Evolutionary conservation across 768 basidiomycete genomes (phyloP).

Genomic region (Rhodotorula paludigena): DNA sequence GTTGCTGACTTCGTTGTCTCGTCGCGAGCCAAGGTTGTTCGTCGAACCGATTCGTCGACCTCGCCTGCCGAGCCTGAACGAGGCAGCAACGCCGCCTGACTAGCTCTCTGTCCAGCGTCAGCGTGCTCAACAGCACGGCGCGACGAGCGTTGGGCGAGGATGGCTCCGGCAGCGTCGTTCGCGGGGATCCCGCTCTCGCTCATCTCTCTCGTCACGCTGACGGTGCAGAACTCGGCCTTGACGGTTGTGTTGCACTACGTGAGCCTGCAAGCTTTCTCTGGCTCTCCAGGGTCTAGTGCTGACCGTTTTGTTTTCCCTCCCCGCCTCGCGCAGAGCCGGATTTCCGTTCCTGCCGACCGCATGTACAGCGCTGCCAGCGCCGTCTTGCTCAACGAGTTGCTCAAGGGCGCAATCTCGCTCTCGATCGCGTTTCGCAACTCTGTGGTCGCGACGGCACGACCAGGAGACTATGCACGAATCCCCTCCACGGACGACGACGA

Average conservation of each 20-base stretch:
- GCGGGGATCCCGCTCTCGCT: slow-evolving; percentile 65
- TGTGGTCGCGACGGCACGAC: slow-evolving; percentile 2
- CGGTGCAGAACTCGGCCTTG: slow-evolving; percentile 87
- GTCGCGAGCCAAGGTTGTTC: too few relatives aligned
- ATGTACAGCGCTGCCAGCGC: slow-evolving; percentile 86
- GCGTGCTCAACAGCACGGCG: too few relatives aligned
- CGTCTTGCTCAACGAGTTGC: slow-evolving; percentile 86
- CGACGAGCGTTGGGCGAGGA: too few relatives aligned
- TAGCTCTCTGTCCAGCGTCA: too few relatives aligned
- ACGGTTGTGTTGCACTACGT: slow-evolving; percentile 97
- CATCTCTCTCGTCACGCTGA: slow-evolving; percentile 84
- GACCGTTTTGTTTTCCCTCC: too few relatives aligned
- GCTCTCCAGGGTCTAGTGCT: too few relatives aligned
- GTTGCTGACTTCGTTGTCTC: too few relatives aligned
- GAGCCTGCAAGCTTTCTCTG: too few relatives aligned
- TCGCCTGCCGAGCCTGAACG: too few relatives aligned
- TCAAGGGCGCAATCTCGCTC: slow-evolving; percentile 85
- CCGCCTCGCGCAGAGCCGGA: slow-evolving; percentile 25
- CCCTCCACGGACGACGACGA: slow-evolving; percentile 9
- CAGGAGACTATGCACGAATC: slow-evolving; percentile 8
- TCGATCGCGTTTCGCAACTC: slow-evolving; percentile 57
- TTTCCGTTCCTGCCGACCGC: slow-evolving; percentile 20
- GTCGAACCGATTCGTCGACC: too few relatives aligned
- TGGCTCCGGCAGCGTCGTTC: background rate
- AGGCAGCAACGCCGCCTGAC: too few relatives aligned